These are phyloP conservation scores for Boletellus emodensis DNA, from an alignment of 768 basidiomycete species.

Conservation along the genomic window DNA sequence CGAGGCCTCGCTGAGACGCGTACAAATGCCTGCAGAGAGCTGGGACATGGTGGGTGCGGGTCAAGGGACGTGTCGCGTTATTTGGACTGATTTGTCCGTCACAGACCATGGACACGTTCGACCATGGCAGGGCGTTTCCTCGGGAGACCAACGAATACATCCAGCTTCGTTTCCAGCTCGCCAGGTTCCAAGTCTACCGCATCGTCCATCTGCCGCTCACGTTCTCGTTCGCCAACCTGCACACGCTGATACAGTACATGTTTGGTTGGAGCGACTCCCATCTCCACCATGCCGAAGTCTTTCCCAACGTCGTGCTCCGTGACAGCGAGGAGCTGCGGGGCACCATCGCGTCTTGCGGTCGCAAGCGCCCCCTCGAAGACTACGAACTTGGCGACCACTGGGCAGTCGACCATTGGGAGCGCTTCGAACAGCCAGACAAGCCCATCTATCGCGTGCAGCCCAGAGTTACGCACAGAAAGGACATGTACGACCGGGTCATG, in stretches of 20 bases:
- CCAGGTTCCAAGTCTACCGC: slow-evolving; percentile 26
- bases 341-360: slow-evolving; percentile 10
- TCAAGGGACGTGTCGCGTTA: slow-evolving; percentile 14
- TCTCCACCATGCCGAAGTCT: slow-evolving; percentile 21
- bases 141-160: slow-evolving; percentile 17
- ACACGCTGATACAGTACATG: slow-evolving; percentile 26
- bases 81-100: slow-evolving; percentile 1
- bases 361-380: no score
- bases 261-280: slow-evolving; percentile 30
- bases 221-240: slow-evolving; percentile 26
- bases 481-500: slow-evolving; percentile 8
- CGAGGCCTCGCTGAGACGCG: slow-evolving; percentile 42
- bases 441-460: slow-evolving; percentile 19
- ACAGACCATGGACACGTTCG: no score
- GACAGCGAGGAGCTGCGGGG: slow-evolving; percentile 5
- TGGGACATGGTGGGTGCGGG: slow-evolving; percentile 37
- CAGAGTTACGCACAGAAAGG: slow-evolving; percentile 7
- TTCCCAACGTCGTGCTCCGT: slow-evolving; percentile 19
- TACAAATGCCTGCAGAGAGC: slow-evolving; percentile 57
- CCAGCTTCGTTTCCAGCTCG: slow-evolving; percentile 29
- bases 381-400: no score
- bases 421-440: slow-evolving; percentile 1
- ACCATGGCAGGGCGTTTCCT: background rate
- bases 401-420: no score
- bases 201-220: slow-evolving; percentile 11